phyloP scores from a whole-genome alignment of 805 yeast genomes.

The Candida yuanshanica region DNA sequence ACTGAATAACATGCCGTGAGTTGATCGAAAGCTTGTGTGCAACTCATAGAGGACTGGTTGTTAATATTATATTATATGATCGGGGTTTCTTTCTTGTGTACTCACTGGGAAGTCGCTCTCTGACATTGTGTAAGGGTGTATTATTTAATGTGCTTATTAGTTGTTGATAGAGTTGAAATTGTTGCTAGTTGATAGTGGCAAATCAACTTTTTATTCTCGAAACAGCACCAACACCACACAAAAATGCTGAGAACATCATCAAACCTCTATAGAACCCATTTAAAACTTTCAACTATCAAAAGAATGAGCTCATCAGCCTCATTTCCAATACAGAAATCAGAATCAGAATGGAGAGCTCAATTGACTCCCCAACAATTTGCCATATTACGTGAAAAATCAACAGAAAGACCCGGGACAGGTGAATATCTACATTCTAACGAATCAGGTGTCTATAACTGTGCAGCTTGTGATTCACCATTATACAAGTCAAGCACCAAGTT shows the following conservation, averaged over 20 bases:
- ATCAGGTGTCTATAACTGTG: slow-evolving; percentile 74
- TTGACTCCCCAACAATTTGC: slow-evolving; percentile 72
- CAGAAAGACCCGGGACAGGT: slow-evolving; percentile 41
- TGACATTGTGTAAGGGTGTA: not conserved
- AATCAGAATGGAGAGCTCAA: slow-evolving; percentile 74
- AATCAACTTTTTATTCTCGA: not conserved
- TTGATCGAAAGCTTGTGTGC: slow-evolving; percentile 83
- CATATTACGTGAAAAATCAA: slow-evolving; percentile 60
- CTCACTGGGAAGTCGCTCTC: slow-evolving; percentile 21
- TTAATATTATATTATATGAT: slow-evolving; percentile 3
- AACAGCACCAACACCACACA: not conserved
- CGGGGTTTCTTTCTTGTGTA: not conserved
- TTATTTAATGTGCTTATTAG: not conserved
- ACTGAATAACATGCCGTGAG: slow-evolving; percentile 79
- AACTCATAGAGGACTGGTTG: slow-evolving; percentile 47
- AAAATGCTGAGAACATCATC: slow-evolving; percentile 6
- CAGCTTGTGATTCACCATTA: slow-evolving; percentile 76
- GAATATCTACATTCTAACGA: slow-evolving; percentile 36
- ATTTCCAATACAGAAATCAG: slow-evolving; percentile 25
- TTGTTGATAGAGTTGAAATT: no score
- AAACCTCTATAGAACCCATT: not conserved
- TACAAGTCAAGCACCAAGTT: slow-evolving; percentile 80
- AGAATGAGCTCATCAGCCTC: not conserved
- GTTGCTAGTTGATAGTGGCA: no score
- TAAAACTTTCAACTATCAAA: not conserved